These are phyloP conservation scores for Amanita pallidorosea DNA, from an alignment of 768 basidiomycete genomes.

Conservation along the genomic window DNA sequence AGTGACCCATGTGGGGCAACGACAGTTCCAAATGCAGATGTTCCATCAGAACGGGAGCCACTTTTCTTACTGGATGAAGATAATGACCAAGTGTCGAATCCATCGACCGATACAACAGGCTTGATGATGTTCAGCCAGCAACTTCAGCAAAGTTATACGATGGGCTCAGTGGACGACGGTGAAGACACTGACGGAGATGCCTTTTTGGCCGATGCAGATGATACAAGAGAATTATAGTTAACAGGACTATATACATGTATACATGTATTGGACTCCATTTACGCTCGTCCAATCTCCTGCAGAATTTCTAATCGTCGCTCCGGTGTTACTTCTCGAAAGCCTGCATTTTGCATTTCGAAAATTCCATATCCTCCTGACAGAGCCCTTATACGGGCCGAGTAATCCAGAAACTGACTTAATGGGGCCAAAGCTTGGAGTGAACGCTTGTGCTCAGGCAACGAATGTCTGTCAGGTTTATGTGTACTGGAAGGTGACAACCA, in stretches of 20 bases:
- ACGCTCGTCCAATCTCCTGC: slow-evolving; percentile 69
- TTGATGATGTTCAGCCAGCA: slow-evolving; percentile 74
- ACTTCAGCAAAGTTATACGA: slow-evolving; percentile 46
- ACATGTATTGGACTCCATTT: slow-evolving; percentile 13
- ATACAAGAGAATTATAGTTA: slow-evolving; percentile 46
- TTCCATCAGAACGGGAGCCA: slow-evolving; percentile 30
- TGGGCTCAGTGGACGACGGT: slow-evolving; percentile 52
- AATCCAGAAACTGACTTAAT: slow-evolving; percentile 75
- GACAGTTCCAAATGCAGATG: not conserved
- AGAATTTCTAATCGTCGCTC: slow-evolving; percentile 61
- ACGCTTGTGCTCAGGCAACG: slow-evolving; percentile 37
- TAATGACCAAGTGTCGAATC: slow-evolving; percentile 25
- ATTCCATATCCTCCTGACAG: slow-evolving; percentile 73
- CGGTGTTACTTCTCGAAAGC: slow-evolving; percentile 59
- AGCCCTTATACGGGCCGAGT: slow-evolving; percentile 66
- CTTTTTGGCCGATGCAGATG: slow-evolving; percentile 79
- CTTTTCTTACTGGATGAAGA: slow-evolving; percentile 61
- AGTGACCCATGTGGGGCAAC: slow-evolving; percentile 18
- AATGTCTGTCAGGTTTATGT: slow-evolving; percentile 15
- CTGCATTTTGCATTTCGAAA: slow-evolving; percentile 74
- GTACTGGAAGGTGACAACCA: slow-evolving; percentile 62
- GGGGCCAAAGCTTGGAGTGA: slow-evolving; percentile 66
- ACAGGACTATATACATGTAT: not conserved
- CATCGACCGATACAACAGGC: slow-evolving; percentile 20
- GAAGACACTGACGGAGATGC: slow-evolving; percentile 67